phyloP scores from a whole-genome alignment of 108 stramenopile species.

The Stephanodiscus minutulus region DNA sequence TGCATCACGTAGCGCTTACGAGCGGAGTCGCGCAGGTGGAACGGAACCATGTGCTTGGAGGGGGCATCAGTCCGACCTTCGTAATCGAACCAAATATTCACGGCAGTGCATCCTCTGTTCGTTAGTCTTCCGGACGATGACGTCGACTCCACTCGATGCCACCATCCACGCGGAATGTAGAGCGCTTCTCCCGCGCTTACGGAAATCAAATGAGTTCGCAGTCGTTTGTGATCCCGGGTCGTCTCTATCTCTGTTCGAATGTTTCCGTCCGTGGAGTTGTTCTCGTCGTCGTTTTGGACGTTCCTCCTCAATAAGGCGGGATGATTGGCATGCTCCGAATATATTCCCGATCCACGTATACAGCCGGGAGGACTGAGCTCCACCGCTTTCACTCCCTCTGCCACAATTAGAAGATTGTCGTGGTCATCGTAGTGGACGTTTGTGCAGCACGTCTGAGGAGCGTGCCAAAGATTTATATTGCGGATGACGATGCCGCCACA shows the following conservation, averaged over 20 bases:
- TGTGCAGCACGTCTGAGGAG: conserved; percentile 46
- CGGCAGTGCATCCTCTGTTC: conserved; percentile 29
- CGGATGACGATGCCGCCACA: conserved; percentile 17
- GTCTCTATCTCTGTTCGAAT: conserved; percentile 10
- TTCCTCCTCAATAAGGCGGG: conserved; percentile 24
- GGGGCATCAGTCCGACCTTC: conserved; percentile 6
- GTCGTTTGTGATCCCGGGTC: conserved; percentile 11
- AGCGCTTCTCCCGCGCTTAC: conserved; percentile 39
- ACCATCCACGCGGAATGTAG: conserved; percentile 51
- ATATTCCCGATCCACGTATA: conserved; percentile 35
- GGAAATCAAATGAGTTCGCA: conserved; percentile 32
- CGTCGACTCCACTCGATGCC: conserved; percentile 51
- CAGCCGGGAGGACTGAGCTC: conserved; percentile 48
- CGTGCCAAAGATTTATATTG: conserved; percentile 48
- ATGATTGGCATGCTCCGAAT: conserved; percentile 54
- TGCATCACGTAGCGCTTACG: conserved; percentile 28
- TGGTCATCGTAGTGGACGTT: conserved; percentile 51
- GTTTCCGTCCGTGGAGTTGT: neutral
- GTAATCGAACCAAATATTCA: conserved; percentile 53
- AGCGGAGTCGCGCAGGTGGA: conserved; percentile 20
- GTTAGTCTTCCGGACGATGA: neutral
- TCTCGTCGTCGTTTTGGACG: neutral
- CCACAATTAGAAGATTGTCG: conserved; percentile 41
- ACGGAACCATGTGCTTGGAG: conserved; percentile 39
- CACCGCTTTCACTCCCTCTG: conserved; percentile 41